These are phyloP conservation scores for Scleromitrula shiraiana DNA, from an alignment of 2,329 filamentous ascomycete genomes.

Conservation along the genomic window DNA sequence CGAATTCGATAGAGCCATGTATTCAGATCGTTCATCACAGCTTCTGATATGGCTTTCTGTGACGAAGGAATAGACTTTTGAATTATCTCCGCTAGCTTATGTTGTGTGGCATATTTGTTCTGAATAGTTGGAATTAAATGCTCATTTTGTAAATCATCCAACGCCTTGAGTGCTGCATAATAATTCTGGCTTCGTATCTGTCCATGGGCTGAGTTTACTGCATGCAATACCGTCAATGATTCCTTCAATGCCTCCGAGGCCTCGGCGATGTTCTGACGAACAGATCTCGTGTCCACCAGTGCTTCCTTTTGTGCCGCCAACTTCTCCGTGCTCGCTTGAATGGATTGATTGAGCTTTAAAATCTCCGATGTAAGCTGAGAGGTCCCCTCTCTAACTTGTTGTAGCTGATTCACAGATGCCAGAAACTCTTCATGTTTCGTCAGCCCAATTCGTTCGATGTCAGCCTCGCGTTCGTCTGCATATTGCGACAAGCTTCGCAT, in stretches of 20 bases:
- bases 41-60: slow-evolving; percentile 87
- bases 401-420: slow-evolving; percentile 85
- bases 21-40: slow-evolving; percentile 93
- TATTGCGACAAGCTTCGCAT: slow-evolving; percentile 74
- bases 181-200: slow-evolving; percentile 88
- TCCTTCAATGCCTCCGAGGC: slow-evolving; percentile 81
- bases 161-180: slow-evolving; percentile 84
- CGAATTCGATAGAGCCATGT: slow-evolving; percentile 94
- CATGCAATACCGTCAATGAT: slow-evolving; percentile 82
- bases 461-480: slow-evolving; percentile 75
- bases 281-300: slow-evolving; percentile 82
- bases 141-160: slow-evolving; percentile 94
- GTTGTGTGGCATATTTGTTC: slow-evolving; percentile 84
- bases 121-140: slow-evolving; percentile 67
- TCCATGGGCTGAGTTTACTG: slow-evolving; percentile 92
- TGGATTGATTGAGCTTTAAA: slow-evolving; percentile 84
- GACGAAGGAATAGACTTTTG: slow-evolving; percentile 91
- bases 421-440: slow-evolving; percentile 97
- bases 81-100: slow-evolving; percentile 91
- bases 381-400: slow-evolving; percentile 83
- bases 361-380: slow-evolving; percentile 86
- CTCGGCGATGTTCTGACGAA: slow-evolving; percentile 93
- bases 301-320: slow-evolving; percentile 91
- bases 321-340: slow-evolving; percentile 90
- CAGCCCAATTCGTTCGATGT: slow-evolving; percentile 91